Evolutionary conservation across 345 rosid genomes (phyloP).

Genomic region (Gossypium arboreum): DNA sequence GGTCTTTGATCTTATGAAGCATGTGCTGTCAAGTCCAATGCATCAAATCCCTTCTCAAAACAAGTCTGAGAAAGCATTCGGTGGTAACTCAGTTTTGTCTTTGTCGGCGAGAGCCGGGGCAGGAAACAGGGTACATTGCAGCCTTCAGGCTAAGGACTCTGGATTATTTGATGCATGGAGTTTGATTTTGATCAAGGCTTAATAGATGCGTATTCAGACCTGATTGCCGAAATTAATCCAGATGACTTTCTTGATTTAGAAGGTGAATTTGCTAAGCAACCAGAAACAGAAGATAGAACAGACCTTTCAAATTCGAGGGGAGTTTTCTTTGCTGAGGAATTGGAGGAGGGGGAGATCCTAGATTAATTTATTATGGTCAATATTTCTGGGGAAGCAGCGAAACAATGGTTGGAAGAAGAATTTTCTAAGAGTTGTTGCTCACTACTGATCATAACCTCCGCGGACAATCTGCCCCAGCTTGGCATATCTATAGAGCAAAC

Average conservation of each 20-base stretch:
- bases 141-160: conserved; percentile 8
- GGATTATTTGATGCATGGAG: conserved; percentile 31
- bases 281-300: conserved; percentile 27
- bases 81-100: conserved; percentile 17
- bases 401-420: not conserved
- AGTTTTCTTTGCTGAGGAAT: conserved; percentile 33
- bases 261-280: conserved; percentile 41
- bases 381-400: not conserved
- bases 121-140: conserved; percentile 11
- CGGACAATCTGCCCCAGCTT: not conserved
- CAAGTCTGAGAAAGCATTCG: conserved; percentile 19
- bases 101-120: conserved; percentile 13
- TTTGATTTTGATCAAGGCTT: conserved; percentile 66
- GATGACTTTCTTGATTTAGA: conserved; percentile 69
- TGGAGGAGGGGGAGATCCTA: conserved; percentile 85
- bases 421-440: not conserved
- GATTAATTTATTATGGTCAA: conserved; percentile 26
- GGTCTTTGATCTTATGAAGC: conserved; percentile 41
- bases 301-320: conserved; percentile 22
- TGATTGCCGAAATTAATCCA: conserved; percentile 59
- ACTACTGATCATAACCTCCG: not conserved
- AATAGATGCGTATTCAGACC: conserved; percentile 60
- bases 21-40: conserved; percentile 22
- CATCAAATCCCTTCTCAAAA: conserved; percentile 18
- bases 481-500: not conserved